Percentiles rank a stretch among this genome's conserved stretches.
phyloP scores from a whole-genome alignment of 2,329 filamentous ascomycete species.

The Bipolaris zeicola region DNA sequence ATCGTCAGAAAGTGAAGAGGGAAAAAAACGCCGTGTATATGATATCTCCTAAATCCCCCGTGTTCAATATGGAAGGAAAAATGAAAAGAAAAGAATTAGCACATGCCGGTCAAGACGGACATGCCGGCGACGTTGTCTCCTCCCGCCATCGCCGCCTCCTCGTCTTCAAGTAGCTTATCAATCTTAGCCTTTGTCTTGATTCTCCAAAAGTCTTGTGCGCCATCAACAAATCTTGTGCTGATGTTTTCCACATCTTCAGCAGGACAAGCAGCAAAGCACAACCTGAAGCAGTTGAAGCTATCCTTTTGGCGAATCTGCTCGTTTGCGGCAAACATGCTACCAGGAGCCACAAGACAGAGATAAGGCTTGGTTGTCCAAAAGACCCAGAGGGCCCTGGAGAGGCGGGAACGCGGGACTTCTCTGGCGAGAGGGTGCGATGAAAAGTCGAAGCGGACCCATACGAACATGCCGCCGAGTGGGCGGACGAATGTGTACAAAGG shows the following conservation, averaged over 20 bases:
- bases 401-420: conserved; percentile 59
- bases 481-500: conserved; percentile 76
- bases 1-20: too few relatives aligned
- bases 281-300: conserved; percentile 73
- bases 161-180: conserved; percentile 63
- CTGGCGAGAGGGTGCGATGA: conserved; percentile 72
- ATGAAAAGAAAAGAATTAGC: conserved; percentile 13
- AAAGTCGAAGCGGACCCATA: conserved; percentile 79
- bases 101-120: conserved; percentile 41
- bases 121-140: conserved; percentile 29
- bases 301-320: conserved; percentile 61
- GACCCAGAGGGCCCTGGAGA: conserved; percentile 72
- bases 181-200: conserved; percentile 71
- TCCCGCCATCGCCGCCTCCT: conserved; percentile 16
- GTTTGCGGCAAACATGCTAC: conserved; percentile 74
- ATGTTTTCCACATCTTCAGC: conserved; percentile 69
- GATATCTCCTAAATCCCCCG: neutral
- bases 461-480: conserved; percentile 89
- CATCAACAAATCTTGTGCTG: conserved; percentile 69
- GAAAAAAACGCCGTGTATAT: neutral
- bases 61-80: neutral
- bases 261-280: conserved; percentile 87
- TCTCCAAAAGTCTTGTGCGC: conserved; percentile 75
- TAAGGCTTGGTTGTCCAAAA: conserved; percentile 72
- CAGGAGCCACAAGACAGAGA: conserved; percentile 72